Percentiles rank a stretch among this genome's conserved stretches.
phyloP scores from a whole-genome alignment of 2,329 filamentous ascomycete species.

The Trichoderma guizhouense region DNA sequence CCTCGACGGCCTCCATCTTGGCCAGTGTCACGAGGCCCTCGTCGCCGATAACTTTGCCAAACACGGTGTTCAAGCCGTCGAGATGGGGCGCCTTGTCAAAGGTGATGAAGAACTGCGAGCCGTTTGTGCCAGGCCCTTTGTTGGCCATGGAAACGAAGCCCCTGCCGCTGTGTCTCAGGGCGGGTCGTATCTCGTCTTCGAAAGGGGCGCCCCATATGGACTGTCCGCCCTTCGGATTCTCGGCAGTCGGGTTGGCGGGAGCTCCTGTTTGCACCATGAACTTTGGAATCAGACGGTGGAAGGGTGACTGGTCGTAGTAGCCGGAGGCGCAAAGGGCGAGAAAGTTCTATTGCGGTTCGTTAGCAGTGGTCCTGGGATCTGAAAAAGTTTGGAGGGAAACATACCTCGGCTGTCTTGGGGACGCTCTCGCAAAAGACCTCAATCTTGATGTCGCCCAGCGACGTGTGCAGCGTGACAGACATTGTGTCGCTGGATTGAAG shows the following conservation, averaged over 20 bases:
- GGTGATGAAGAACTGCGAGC: conserved; percentile 77
- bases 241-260: conserved; percentile 51
- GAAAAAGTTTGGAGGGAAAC: conserved; percentile 18
- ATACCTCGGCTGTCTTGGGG: conserved; percentile 82
- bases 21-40: conserved; percentile 63
- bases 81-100: conserved; percentile 76
- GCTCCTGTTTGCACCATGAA: conserved; percentile 81
- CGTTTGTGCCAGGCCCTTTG: conserved; percentile 70
- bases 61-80: conserved; percentile 81
- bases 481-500: conserved; percentile 36
- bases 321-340: conserved; percentile 77
- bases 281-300: conserved; percentile 74
- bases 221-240: conserved; percentile 63
- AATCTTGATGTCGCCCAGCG: conserved; percentile 84
- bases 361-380: neutral
- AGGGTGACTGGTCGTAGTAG: conserved; percentile 71
- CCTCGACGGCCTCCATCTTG: conserved; percentile 66
- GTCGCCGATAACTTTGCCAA: conserved; percentile 69
- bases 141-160: conserved; percentile 78
- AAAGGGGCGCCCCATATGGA: conserved; percentile 74
- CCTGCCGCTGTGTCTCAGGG: conserved; percentile 64
- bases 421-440: conserved; percentile 95
- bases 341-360: conserved; percentile 61
- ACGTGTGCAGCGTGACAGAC: conserved; percentile 79
- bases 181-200: conserved; percentile 75